Conservation (phyloP, 352 stramenopile genomes). For the Phytophthora sojae region DNA sequence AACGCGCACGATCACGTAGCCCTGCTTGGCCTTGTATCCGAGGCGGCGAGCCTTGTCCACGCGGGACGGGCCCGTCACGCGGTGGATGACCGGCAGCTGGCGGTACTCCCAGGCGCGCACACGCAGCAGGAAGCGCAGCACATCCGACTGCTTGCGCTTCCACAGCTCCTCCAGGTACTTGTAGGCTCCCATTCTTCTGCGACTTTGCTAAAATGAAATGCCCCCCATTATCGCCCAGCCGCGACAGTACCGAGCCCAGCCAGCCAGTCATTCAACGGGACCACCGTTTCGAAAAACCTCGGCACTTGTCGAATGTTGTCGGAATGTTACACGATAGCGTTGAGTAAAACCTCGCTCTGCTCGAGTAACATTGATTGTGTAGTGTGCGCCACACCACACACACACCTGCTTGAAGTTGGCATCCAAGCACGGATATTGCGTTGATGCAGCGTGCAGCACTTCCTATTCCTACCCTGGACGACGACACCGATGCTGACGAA, state of each 20-base stretch:
- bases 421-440: background rate
- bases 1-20: conserved; percentile 97
- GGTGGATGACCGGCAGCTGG: conserved; percentile 98
- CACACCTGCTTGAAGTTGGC: conserved; percentile 21
- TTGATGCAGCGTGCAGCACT: conserved; percentile 5
- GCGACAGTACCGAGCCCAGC: background rate
- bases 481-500: conserved; percentile 15
- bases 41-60: conserved; percentile 99
- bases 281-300: background rate
- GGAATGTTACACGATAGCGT: background rate
- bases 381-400: background rate
- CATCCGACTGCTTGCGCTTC: conserved; percentile 99
- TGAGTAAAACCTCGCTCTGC: background rate
- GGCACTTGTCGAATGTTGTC: background rate
- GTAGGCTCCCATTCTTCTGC: conserved; percentile 97
- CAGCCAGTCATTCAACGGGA: background rate
- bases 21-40: conserved; percentile 99
- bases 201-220: conserved; percentile 58
- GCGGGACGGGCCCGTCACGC: conserved; percentile 94
- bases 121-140: conserved; percentile 99
- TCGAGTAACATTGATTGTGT: background rate
- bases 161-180: conserved; percentile 99
- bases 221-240: background rate
- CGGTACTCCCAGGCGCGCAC: conserved; percentile 99
- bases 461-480: background rate